These are phyloP conservation scores for Salvia hispanica DNA, from an alignment of 257 asterid species.

Conservation along the genomic window DNA sequence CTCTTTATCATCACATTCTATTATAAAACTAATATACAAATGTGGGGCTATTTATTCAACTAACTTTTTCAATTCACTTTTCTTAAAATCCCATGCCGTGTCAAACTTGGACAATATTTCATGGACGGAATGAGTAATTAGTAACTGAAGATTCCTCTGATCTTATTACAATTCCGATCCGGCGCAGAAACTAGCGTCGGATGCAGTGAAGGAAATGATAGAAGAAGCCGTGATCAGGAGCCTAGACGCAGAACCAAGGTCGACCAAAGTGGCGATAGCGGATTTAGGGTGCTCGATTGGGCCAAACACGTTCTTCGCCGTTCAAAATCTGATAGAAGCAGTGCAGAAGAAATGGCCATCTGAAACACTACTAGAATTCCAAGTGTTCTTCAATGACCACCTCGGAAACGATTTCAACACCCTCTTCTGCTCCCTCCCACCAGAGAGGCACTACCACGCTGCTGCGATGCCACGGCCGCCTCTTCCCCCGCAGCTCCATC, in stretches of 20 bases:
- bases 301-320: background rate
- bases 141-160: too few species aligned
- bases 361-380: background rate
- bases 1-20: too few species aligned
- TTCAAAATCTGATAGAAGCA: background rate
- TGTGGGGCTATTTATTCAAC: too few species aligned
- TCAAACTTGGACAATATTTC: too few species aligned
- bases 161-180: too few species aligned
- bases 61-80: too few species aligned
- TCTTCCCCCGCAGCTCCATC: conserved; percentile 33
- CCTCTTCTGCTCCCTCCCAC: conserved; percentile 21
- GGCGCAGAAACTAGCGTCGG: background rate
- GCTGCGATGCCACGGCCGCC: conserved; percentile 34
- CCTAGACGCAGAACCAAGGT: background rate
- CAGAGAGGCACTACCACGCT: conserved; percentile 29
- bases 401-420: conserved; percentile 3
- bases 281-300: background rate
- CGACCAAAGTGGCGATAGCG: background rate
- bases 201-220: conserved; percentile 2
- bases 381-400: conserved; percentile 9
- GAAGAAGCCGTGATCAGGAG: background rate
- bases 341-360: background rate
- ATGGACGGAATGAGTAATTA: too few species aligned
- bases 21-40: too few species aligned
- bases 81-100: too few species aligned